Base-by-base conservation (phyloP, 495 filamentous ascomycete genomes). In the Glutinoglossum americanum region DNA sequence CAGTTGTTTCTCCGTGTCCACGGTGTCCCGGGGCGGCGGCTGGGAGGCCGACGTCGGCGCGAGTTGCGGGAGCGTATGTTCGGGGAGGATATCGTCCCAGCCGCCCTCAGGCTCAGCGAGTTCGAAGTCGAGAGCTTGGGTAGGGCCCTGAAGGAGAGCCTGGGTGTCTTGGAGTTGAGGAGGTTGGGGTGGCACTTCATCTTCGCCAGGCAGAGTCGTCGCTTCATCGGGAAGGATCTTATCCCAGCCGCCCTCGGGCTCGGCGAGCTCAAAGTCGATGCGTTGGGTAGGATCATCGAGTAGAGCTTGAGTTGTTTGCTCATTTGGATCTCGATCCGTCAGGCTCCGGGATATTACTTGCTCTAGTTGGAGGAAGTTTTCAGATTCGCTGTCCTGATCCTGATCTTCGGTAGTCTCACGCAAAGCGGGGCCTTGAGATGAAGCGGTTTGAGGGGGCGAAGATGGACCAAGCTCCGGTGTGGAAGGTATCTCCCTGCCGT, bases 171-270 rank as follows among this genome's bases (percentile, higher is more conserved):
- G 49, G 3, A 21, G 13, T 26, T 41, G 28, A 35, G 57, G 17
- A n/a, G 19, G 49, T n/a, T 27, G 47, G 28, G 25, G 1, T 1
- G 41, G 10, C 30, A 4, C 9, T 28, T 27, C 7, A 28, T 1
- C 5, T 3, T 27, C 8, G 19, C 15, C 11, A 2, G 23, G 26
- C 17, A 21, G 23, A 25, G 47, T 6, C 5, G 23, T 13, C 30
- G 9, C 39, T 1, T 39, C 19, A 17, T 4, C 54, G 15, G 47
- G 0, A 25, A 30, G 41, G 15, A 45, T 44, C 9, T 48, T 48
- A 9, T 59, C 57, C 57, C 57, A 56, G 28, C 51, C 57, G 21
- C 35, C 57, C 26, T 58, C 25, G 0, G 48, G 49, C 10, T 35
- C 49, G 21, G 48, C 25, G 13, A 56, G 19, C 13, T 59, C 33